Evolutionary conservation across 2,329 filamentous ascomycete species (phyloP), one percentile per base, ranked within the genome.

Genomic region (Fusarium subtropicale): DNA sequence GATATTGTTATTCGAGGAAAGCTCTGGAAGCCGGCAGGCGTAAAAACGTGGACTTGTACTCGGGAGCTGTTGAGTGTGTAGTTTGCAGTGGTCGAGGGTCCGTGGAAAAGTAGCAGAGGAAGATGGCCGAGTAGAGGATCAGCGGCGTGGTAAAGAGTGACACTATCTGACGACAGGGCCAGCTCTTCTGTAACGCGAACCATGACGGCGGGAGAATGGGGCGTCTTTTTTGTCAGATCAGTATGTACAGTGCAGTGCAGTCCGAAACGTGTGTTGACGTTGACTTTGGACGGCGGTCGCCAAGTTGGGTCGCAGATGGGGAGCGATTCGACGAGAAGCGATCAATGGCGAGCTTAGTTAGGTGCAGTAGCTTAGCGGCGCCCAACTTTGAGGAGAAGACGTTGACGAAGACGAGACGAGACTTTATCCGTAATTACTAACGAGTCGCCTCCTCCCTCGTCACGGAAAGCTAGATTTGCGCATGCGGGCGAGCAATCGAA

Each of bases 1-100:
- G 95, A 97, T 71, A 98, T 91, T 64, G 95, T 97, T 72, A 99
- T 89, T 75, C 95, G 93, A 64, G 92, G 90, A 78, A 95, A 99
- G 73, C 92, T 95, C 76, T 93, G 91, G 74, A 97, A 91, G 71
- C 96, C 96, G 69, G 93, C 94, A 4, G 93, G 90, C 65, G 92
- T 92, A 82, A 97, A 93, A 80, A 99, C 88, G 80, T 98, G 96
- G 69, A 96, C 88, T 83, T 98, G 95, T 72, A 98, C 94, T 79
- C 96, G 92, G 68, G 95, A 97, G 81, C 92, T 95, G 81, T 93
- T 97, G 76, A 90, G 89, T 50, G 90, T 93, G 71, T 91, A 92
- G 81, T 97, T 97, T 75, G 92, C 90, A 44, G 93, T 97, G 31
- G 94, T 94, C 47, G 95, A 95, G 18, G 94, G 89, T 16, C 95